Conservation (phyloP, 176 grass and related monocot species). For the Rhipidocladum racemiflorum region DNA sequence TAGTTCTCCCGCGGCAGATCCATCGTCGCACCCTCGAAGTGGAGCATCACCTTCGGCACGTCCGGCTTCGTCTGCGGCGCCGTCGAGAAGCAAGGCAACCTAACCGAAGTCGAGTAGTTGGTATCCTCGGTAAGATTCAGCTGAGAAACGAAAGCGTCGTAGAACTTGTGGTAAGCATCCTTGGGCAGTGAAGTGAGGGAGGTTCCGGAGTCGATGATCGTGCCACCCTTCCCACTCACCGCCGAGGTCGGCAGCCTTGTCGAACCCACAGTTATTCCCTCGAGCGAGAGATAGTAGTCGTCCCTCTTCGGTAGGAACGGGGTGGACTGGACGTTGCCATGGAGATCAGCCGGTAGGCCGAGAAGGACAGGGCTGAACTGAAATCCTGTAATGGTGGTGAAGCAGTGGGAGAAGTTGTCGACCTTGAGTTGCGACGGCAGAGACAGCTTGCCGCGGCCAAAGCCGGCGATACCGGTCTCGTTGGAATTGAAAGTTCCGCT, state of each 20-base stretch:
- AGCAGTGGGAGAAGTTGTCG: no score
- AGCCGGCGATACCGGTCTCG: constrained; percentile 51
- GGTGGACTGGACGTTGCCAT: constrained; percentile 15
- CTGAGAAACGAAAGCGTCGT: constrained; percentile 31
- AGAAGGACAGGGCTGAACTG: constrained; percentile 31
- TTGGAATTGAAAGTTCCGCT: constrained; percentile 27
- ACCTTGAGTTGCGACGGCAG: no score
- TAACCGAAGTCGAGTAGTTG: no score
- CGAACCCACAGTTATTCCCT: constrained; percentile 45
- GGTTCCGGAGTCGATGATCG: constrained; percentile 49
- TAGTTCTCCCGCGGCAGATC: constrained; percentile 53
- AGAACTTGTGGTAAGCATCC: background rate
- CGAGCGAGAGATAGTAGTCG: constrained; percentile 38
- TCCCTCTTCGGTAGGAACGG: background rate
- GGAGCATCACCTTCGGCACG: constrained; percentile 44
- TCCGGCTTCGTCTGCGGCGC: background rate
- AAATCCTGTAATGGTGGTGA: no score
- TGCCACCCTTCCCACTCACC: constrained; percentile 40
- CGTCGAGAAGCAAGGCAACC: constrained; percentile 39
- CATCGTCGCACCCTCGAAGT: constrained; percentile 63
- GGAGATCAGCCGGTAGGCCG: constrained; percentile 20
- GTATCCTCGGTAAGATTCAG: constrained; percentile 3
- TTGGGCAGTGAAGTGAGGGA: constrained; percentile 28
- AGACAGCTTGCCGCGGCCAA: no score
- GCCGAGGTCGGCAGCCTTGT: constrained; percentile 20